Conservation (phyloP, 2,329 filamentous ascomycete genomes). For the Pseudofabraea citricarpa region DNA sequence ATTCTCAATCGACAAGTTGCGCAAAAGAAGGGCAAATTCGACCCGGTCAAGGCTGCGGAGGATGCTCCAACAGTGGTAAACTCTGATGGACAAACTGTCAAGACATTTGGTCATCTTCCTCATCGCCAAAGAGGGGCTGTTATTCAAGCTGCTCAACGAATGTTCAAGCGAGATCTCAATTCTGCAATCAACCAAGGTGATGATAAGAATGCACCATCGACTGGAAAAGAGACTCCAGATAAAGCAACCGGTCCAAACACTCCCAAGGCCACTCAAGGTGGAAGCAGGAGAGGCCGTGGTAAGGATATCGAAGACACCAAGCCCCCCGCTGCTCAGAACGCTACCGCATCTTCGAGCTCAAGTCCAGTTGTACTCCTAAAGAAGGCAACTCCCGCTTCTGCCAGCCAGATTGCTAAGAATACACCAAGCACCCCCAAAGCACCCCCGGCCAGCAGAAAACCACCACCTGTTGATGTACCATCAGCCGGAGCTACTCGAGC, state of each 20-base stretch:
- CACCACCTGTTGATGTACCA: slow-evolving; percentile 20
- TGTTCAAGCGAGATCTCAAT: slow-evolving; percentile 57
- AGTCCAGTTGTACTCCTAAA: slow-evolving; percentile 33
- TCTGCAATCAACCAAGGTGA: slow-evolving; percentile 7
- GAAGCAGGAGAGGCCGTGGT: slow-evolving; percentile 31
- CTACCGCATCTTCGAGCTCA: slow-evolving; percentile 17
- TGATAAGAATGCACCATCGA: slow-evolving; percentile 4
- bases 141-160: slow-evolving; percentile 59
- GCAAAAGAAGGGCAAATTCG: slow-evolving; percentile 35
- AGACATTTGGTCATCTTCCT: slow-evolving; percentile 47
- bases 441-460: slow-evolving; percentile 22
- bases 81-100: slow-evolving; percentile 35
- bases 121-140: slow-evolving; percentile 30
- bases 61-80: slow-evolving; percentile 28
- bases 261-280: slow-evolving; percentile 22
- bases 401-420: slow-evolving; percentile 22
- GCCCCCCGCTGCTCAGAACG: slow-evolving; percentile 1
- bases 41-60: slow-evolving; percentile 5
- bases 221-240: slow-evolving; percentile 4
- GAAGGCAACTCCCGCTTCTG: slow-evolving; percentile 29
- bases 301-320: slow-evolving; percentile 27
- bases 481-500: slow-evolving; percentile 55
- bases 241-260: slow-evolving; percentile 20
- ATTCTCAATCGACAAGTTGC: slow-evolving; percentile 57
- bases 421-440: slow-evolving; percentile 19